These are phyloP conservation scores for Kwoniella shivajii DNA, from an alignment of 1,284 basidiomycete genomes.

Conservation along the genomic window DNA sequence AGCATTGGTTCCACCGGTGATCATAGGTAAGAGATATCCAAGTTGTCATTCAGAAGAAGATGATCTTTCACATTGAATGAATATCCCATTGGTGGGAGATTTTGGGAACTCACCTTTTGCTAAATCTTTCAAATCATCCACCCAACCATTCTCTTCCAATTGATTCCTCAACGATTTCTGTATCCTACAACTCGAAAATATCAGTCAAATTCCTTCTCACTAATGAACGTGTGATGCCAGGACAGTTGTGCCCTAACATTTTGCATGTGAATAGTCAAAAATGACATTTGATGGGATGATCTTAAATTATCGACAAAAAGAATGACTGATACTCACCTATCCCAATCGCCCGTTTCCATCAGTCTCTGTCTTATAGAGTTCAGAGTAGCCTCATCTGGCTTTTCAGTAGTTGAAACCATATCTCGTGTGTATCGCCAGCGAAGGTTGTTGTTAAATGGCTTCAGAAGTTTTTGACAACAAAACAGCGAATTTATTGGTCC, in stretches of 20 bases:
- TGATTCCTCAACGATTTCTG: conserved; percentile 30
- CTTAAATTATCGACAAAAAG: not conserved
- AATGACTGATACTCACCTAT: conserved; percentile 32
- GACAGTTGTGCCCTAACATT: not conserved
- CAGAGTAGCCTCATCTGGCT: conserved; percentile 36
- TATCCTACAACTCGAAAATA: conserved; percentile 32
- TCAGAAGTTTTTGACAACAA: not conserved
- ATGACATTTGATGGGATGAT: not conserved
- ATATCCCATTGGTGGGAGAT: too few relatives aligned
- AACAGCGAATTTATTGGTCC: not conserved
- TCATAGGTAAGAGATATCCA: not conserved
- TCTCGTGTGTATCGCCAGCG: not conserved
- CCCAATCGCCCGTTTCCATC: conserved; percentile 51
- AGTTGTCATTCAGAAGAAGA: too few relatives aligned
- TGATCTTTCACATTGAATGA: too few relatives aligned
- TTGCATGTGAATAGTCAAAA: not conserved
- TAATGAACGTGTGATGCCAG: not conserved
- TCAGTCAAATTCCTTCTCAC: not conserved
- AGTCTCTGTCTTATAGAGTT: conserved; percentile 42
- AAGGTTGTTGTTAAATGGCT: not conserved
- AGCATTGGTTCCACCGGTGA: not conserved
- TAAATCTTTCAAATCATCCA: conserved; percentile 50
- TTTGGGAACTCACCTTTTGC: conserved; percentile 40
- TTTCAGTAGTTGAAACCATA: conserved; percentile 14
- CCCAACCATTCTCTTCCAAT: conserved; percentile 45